Evolutionary conservation across 345 rosid species (phyloP), one percentile per base, ranked within the genome.

Genomic region (Citrus australasica): DNA sequence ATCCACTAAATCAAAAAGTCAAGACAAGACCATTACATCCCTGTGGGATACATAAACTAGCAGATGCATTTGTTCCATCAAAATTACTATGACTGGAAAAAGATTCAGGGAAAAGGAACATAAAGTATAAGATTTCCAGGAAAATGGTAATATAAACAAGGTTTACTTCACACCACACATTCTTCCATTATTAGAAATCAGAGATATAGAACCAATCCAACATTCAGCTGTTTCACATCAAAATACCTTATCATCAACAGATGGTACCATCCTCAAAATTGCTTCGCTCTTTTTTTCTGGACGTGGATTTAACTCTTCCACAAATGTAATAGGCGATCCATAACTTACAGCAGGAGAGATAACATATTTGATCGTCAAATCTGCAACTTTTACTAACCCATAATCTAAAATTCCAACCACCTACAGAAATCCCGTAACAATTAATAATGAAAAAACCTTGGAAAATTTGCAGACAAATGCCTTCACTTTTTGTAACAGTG

Each of bases 371-470:
- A 96, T 87, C 88, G 87, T 90, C 86, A 86, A 84, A 83, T 96
- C 98, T 75, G 97, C 97, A 83, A 87, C 94, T 85, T 90, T 92
- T 48, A 98, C 95, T 84, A 94, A 83, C 79, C 98, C 95, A 86
- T 89, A 96, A 83, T 90, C 97, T 84, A 90, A 85, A 67, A 92
- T 89, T 72, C 91, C 97, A 85, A 89, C 82, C 86, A 87, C 98
- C 99, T 94, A 89, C 56, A 82, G 53, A 53, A 64, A 17, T 53
- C 59, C 69, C 64, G 71, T 74, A 62, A 79, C 17, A 56, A 67
- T 70, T 76, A 79, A 75, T 21, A 75, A 70, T 51, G 38, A 70
- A 30, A 9, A 8, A 7, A 51, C 21, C 25, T 48, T 10, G 24
- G 13, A 7, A 42, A 63, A 9, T 22, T 64, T 64, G 40, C 21